Percentiles rank a stretch among this genome's conserved stretches.
Evolutionary conservation across 106 monocot species (phyloP).

Genomic region (Cymbidium sinense): DNA sequence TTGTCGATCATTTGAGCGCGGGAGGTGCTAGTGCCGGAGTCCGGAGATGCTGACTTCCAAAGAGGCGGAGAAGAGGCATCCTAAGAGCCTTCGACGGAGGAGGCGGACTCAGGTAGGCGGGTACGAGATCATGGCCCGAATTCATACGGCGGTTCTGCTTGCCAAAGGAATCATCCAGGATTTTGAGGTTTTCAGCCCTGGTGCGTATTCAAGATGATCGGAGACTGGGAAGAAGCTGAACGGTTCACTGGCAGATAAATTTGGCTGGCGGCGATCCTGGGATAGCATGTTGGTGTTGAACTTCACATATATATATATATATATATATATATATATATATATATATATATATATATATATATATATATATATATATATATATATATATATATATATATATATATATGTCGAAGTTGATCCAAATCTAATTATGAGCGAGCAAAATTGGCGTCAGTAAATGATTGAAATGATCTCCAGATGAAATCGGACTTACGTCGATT

Average conservation of each 20-base stretch:
- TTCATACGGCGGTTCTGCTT: background rate
- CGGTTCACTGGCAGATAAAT: background rate
- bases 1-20: constrained; percentile 22
- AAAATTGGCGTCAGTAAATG: no score
- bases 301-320: no score
- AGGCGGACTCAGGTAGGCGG: background rate
- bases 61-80: constrained; percentile 26
- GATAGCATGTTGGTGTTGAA: background rate
- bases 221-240: background rate
- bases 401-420: no score
- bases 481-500: no score
- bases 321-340: no score
- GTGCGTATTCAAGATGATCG: background rate
- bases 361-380: no score
- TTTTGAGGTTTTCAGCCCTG: constrained; percentile 4
- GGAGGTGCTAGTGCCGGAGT: background rate
- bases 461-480: no score
- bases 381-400: no score
- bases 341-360: no score
- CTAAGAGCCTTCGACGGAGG: background rate
- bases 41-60: constrained; percentile 16
- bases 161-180: constrained; percentile 16
- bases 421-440: no score
- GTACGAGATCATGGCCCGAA: constrained; percentile 26
- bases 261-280: background rate